These are phyloP conservation scores for Exophiala lecanii-corni DNA, from an alignment of 2,329 filamentous ascomycete genomes.

Conservation along the genomic window DNA sequence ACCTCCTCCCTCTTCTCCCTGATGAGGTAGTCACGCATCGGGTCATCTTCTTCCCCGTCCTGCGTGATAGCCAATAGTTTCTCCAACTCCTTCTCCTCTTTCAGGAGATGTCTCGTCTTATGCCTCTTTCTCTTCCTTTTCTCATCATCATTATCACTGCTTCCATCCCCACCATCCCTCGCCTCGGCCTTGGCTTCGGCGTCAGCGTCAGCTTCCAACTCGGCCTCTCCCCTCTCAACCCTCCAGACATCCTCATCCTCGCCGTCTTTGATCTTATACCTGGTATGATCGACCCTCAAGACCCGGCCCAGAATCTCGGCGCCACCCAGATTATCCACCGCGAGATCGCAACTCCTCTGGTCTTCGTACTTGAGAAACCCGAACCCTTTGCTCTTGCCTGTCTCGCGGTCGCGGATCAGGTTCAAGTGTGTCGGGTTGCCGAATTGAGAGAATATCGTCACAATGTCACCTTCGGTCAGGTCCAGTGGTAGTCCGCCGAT, in stretches of 20 bases:
- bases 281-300: constrained; percentile 83
- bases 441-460: constrained; percentile 95
- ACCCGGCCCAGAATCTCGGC: constrained; percentile 75
- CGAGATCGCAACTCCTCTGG: constrained; percentile 89
- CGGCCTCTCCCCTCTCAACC: constrained; percentile 43
- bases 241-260: constrained; percentile 51
- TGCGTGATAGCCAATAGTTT: constrained; percentile 55
- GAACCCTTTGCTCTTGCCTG: constrained; percentile 90
- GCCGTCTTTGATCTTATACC: constrained; percentile 78
- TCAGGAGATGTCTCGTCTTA: constrained; percentile 52
- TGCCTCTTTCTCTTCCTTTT: constrained; percentile 30
- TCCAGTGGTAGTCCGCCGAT: constrained; percentile 91
- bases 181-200: constrained; percentile 28
- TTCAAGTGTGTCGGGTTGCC: constrained; percentile 93
- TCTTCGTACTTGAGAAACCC: constrained; percentile 98
- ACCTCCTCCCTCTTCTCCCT: constrained; percentile 90
- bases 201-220: constrained; percentile 31
- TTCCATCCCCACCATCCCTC: constrained; percentile 35
- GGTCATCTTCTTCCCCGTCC: constrained; percentile 90
- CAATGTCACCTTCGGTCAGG: constrained; percentile 88
- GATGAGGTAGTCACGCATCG: constrained; percentile 89
- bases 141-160: constrained; percentile 35
- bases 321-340: constrained; percentile 91
- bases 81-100: constrained; percentile 76
- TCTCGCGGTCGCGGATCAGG: constrained; percentile 89